These are phyloP conservation scores for Boletus tomentosulus DNA, from an alignment of 768 basidiomycete genomes.

Conservation along the genomic window DNA sequence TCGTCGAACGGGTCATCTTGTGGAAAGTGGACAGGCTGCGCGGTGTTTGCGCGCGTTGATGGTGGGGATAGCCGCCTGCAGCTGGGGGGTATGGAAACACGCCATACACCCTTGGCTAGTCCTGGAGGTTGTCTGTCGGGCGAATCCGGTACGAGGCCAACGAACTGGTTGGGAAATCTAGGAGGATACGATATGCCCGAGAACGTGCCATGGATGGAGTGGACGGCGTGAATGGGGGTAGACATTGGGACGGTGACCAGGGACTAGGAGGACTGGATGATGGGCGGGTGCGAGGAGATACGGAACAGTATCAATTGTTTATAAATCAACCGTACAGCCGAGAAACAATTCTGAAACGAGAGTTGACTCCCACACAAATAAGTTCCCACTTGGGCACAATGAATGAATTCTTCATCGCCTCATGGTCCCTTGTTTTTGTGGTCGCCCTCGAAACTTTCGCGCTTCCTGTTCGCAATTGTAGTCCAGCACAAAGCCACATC, in stretches of 20 bases:
- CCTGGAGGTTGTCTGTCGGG: slow-evolving; percentile 21
- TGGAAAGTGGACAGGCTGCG: slow-evolving; percentile 20
- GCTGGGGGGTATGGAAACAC: slow-evolving; percentile 20
- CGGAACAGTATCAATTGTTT: slow-evolving; percentile 1
- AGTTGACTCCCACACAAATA: slow-evolving; percentile 11
- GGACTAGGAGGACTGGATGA: slow-evolving; percentile 6
- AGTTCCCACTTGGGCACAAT: slow-evolving; percentile 18
- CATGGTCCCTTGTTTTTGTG: slow-evolving; percentile 5
- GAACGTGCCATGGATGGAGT: slow-evolving; percentile 31
- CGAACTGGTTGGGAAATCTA: slow-evolving; percentile 19
- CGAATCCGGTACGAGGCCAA: slow-evolving; percentile 24
- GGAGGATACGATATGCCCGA: slow-evolving; percentile 25
- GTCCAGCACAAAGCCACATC: slow-evolving; percentile 12
- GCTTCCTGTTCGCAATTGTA: slow-evolving; percentile 13
- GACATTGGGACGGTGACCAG: slow-evolving; percentile 24
- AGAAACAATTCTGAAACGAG: slow-evolving; percentile 18
- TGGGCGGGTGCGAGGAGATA: neutral
- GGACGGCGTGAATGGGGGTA: slow-evolving; percentile 24
- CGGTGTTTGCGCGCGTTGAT: slow-evolving; percentile 10
- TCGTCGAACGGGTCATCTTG: slow-evolving; percentile 27
- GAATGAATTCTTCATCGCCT: slow-evolving; percentile 5
- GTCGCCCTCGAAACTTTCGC: neutral
- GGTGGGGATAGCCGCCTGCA: slow-evolving; percentile 27
- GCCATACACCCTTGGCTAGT: slow-evolving; percentile 26
- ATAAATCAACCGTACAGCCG: slow-evolving; percentile 17